Conservation (phyloP, 306 rosid genomes). For the Cyclanthera cordifolia region DNA sequence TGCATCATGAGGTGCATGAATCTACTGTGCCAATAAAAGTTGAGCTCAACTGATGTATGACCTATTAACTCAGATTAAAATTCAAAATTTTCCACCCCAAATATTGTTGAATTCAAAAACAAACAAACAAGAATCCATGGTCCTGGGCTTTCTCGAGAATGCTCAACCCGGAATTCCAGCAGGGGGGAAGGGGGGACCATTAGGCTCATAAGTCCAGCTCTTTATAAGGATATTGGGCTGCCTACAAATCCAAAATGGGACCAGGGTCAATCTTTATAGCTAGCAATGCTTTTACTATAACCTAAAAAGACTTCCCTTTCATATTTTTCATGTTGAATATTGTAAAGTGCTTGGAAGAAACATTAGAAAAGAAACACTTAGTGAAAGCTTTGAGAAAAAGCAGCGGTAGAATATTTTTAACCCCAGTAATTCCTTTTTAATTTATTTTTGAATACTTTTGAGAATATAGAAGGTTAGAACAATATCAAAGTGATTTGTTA, state of each 20-base stretch:
- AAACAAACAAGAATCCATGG: conserved; percentile 57
- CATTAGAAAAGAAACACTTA: not conserved
- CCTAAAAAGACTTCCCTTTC: not conserved
- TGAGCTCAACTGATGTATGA: too few relatives aligned
- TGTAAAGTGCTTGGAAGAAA: not conserved
- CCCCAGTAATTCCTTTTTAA: not conserved
- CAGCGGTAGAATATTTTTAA: not conserved
- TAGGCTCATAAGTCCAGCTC: too few relatives aligned
- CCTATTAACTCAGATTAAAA: too few relatives aligned
- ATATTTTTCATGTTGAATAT: not conserved
- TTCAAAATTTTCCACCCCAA: too few relatives aligned
- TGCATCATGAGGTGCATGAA: conserved; percentile 25
- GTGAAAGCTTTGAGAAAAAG: not conserved
- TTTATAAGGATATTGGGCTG: conserved; percentile 4
- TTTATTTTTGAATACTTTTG: not conserved
- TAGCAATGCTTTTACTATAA: not conserved
- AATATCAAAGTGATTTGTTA: not conserved
- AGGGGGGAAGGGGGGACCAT: too few relatives aligned
- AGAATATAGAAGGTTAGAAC: not conserved
- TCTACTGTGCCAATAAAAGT: too few relatives aligned
- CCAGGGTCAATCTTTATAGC: not conserved
- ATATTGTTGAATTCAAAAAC: too few relatives aligned
- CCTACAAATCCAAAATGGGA: not conserved
- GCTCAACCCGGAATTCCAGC: too few relatives aligned
- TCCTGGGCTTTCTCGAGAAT: conserved; percentile 73